These are phyloP conservation scores for Pseudogymnoascus sp. DNA, from an alignment of 2,329 filamentous ascomycete genomes.

Conservation along the genomic window DNA sequence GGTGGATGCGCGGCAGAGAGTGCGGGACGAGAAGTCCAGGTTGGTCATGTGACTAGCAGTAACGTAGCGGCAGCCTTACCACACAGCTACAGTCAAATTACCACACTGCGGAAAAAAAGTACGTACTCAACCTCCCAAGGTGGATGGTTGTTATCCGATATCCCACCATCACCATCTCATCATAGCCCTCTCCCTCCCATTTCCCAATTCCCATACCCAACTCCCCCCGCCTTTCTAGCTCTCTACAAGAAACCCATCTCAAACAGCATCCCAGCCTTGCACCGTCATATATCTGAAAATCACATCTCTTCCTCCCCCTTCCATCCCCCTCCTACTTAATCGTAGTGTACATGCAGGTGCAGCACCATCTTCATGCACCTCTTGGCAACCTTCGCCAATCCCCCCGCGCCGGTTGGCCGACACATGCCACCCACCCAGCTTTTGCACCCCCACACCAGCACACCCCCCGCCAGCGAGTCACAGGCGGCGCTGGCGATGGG, in stretches of 20 bases:
- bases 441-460: neutral
- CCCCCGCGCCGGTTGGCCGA: neutral
- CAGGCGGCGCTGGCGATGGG: neutral
- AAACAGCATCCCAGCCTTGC: neutral
- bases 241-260: neutral
- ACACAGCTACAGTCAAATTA: neutral
- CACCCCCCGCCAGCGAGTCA: neutral
- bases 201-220: neutral
- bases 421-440: neutral
- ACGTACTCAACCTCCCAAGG: neutral
- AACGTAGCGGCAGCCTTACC: neutral
- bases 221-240: neutral
- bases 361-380: neutral
- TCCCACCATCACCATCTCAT: neutral
- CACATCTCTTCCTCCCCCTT: neutral
- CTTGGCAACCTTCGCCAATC: neutral
- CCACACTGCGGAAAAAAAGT: too few relatives aligned
- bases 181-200: neutral
- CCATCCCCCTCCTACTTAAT: neutral
- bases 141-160: neutral
- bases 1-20: neutral
- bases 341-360: neutral
- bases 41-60: neutral
- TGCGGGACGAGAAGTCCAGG: neutral
- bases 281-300: neutral